Evolutionary conservation across 1,139 yeast genomes (phyloP).

Genomic region (Yamadazyma triangularis): DNA sequence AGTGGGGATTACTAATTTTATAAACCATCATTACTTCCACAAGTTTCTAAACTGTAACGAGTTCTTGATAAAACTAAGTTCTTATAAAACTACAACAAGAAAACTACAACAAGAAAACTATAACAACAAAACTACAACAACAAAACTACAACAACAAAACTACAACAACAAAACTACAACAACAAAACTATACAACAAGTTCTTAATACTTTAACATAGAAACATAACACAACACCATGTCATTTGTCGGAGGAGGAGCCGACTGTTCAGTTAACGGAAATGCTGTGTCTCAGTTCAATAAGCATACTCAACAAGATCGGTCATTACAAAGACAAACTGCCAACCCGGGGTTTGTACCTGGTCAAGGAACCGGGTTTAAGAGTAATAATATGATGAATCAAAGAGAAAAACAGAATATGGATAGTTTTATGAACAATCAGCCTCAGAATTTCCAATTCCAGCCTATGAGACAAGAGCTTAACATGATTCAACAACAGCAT

Average conservation of each 20-base stretch:
- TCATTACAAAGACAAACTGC: conserved; percentile 57
- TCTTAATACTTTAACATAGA: background rate
- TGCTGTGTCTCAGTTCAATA: conserved; percentile 79
- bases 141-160: too few relatives aligned
- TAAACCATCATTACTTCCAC: too few relatives aligned
- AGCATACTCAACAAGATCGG: conserved; percentile 63
- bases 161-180: too few relatives aligned
- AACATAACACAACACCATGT: conserved; percentile 32
- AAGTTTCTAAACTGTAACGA: too few relatives aligned
- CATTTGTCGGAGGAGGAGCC: conserved; percentile 65
- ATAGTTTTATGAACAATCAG: conserved; percentile 45
- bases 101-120: too few relatives aligned
- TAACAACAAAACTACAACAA: too few relatives aligned
- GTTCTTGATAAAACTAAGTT: too few relatives aligned
- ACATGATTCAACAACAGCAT: conserved; percentile 29
- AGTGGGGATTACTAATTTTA: background rate
- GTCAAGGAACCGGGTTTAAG: conserved; percentile 28
- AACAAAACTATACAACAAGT: conserved; percentile 1
- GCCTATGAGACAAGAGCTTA: conserved; percentile 56
- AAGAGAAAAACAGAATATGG: conserved; percentile 49
- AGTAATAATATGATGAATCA: conserved; percentile 40
- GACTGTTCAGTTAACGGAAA: conserved; percentile 82
- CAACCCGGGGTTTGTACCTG: conserved; percentile 25
- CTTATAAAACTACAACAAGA: too few relatives aligned
- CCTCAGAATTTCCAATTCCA: conserved; percentile 44